These are phyloP conservation scores for Oryza punctata DNA, from an alignment of 176 grass and related monocot species.

Conservation along the genomic window DNA sequence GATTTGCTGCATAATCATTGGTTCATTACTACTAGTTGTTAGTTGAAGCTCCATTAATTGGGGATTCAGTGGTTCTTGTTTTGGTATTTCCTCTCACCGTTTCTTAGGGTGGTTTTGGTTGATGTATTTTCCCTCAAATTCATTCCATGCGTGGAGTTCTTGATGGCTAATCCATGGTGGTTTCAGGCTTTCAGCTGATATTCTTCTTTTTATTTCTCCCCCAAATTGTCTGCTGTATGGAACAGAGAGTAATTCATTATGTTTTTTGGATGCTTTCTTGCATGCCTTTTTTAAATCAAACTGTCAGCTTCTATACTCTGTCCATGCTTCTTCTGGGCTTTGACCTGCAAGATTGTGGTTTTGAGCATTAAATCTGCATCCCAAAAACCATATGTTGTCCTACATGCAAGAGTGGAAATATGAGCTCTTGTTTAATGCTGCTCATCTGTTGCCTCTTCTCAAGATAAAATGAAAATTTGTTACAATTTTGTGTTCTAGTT, in stretches of 20 bases:
- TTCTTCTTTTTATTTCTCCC: neutral
- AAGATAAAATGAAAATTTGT: slow-evolving; percentile 31
- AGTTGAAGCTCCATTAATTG: neutral
- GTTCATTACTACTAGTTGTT: neutral
- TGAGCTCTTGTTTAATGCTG: slow-evolving; percentile 4
- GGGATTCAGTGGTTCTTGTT: slow-evolving; percentile 4
- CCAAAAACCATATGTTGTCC: neutral
- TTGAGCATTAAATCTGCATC: slow-evolving; percentile 10
- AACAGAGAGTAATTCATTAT: neutral
- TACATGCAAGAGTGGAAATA: slow-evolving; percentile 19
- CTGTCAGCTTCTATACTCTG: neutral
- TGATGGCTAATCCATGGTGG: neutral
- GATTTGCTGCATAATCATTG: slow-evolving; percentile 6
- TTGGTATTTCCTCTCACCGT: neutral
- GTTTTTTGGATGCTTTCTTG: neutral
- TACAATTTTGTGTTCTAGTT: slow-evolving; percentile 24
- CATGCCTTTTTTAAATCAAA: neutral
- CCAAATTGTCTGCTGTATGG: neutral
- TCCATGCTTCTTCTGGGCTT: neutral
- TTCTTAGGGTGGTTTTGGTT: slow-evolving; percentile 6
- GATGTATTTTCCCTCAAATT: slow-evolving; percentile 7
- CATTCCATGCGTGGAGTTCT: neutral
- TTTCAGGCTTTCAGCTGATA: neutral
- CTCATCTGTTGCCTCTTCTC: neutral
- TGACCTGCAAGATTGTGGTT: slow-evolving; percentile 19